Evolutionary conservation across 768 basidiomycete genomes (phyloP).

Genomic region (Tricholomella constricta): DNA sequence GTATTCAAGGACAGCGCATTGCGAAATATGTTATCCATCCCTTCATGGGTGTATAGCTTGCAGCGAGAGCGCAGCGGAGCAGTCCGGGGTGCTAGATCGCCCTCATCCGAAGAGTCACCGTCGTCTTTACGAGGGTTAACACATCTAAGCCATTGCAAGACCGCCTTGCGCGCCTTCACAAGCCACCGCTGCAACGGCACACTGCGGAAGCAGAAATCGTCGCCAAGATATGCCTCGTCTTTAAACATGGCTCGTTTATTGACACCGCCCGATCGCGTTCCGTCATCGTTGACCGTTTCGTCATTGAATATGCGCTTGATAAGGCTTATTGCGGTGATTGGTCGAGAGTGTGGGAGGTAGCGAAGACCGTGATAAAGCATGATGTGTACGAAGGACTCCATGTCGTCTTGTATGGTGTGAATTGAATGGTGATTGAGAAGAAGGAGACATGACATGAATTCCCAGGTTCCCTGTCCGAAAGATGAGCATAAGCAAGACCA

Average conservation of each 20-base stretch:
- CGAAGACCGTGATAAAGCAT: slow-evolving; percentile 9
- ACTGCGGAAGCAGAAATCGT: background rate
- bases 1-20: no score
- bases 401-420: slow-evolving; percentile 13
- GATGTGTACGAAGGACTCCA: slow-evolving; percentile 15
- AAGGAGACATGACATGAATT: slow-evolving; percentile 15
- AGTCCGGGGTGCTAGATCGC: no score
- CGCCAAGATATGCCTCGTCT: background rate
- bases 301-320: slow-evolving; percentile 1
- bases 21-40: no score
- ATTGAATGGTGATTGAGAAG: background rate
- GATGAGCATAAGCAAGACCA: background rate
- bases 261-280: background rate
- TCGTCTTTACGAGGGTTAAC: no score
- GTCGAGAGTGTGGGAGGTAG: slow-evolving; percentile 4
- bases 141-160: slow-evolving; percentile 2
- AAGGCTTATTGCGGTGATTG: background rate
- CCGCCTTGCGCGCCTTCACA: background rate
- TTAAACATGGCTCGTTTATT: background rate
- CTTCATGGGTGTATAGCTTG: no score
- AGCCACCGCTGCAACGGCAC: slow-evolving; percentile 2
- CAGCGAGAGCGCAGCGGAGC: no score
- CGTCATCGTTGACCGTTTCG: background rate
- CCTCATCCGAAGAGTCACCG: no score
- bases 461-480: slow-evolving; percentile 12